Evolutionary conservation across 345 rosid species (phyloP).

Genomic region (Arabis hirsuta): DNA sequence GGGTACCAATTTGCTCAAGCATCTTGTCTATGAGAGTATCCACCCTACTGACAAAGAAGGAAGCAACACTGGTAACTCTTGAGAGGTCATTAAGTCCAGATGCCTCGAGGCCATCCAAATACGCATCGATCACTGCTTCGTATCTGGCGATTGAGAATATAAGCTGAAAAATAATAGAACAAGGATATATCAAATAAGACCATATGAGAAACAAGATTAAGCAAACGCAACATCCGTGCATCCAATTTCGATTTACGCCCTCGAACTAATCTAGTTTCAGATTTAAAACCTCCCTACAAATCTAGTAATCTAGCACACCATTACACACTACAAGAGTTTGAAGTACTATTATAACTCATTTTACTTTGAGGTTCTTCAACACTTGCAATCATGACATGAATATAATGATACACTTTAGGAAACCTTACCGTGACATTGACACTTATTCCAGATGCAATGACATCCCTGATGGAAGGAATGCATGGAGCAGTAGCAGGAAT

Average conservation of each 20-base stretch:
- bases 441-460: constrained; percentile 82
- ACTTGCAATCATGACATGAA: constrained; percentile 9
- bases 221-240: neutral
- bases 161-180: constrained; percentile 58
- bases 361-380: neutral
- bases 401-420: neutral
- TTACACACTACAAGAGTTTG: neutral
- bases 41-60: constrained; percentile 97
- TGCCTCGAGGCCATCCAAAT: constrained; percentile 98
- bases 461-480: constrained; percentile 90
- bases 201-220: neutral
- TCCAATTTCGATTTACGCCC: neutral
- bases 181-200: constrained; percentile 9
- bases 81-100: constrained; percentile 93
- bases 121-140: constrained; percentile 96
- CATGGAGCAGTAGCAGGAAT: constrained; percentile 97
- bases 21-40: constrained; percentile 94
- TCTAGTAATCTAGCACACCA: constrained; percentile 13
- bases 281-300: neutral
- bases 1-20: constrained; percentile 91
- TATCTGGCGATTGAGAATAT: constrained; percentile 92
- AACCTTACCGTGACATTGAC: constrained; percentile 92
- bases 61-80: constrained; percentile 94
- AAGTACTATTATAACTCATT: neutral
- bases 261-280: constrained; percentile 12